Evolutionary conservation across 768 basidiomycete species (phyloP).

Genomic region (Auriscalpium microsporum): DNA sequence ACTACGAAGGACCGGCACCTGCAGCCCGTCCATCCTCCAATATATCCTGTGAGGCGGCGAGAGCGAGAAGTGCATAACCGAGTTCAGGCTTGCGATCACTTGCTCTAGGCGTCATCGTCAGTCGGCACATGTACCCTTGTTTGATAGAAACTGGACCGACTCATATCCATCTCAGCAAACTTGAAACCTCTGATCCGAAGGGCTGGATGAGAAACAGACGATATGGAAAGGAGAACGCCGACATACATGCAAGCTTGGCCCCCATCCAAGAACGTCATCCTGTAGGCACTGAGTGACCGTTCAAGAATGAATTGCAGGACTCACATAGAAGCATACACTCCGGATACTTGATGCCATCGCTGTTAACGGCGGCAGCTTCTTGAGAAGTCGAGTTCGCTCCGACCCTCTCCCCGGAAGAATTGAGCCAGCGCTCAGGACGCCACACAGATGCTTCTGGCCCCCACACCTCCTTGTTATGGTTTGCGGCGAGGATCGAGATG

Average conservation of each 20-base stretch:
- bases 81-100: constrained; percentile 27
- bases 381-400: neutral
- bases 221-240: neutral
- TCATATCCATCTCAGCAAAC: constrained; percentile 2
- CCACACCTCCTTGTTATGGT: constrained; percentile 27
- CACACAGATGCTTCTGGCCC: constrained; percentile 33
- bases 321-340: constrained; percentile 26
- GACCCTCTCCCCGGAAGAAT: constrained; percentile 8
- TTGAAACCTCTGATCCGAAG: constrained; percentile 1
- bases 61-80: constrained; percentile 28
- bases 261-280: constrained; percentile 2
- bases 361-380: constrained; percentile 4
- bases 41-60: constrained; percentile 29
- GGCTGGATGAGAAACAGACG: neutral
- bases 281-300: neutral
- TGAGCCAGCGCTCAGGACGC: constrained; percentile 37
- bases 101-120: constrained; percentile 23
- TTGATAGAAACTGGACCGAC: constrained; percentile 13
- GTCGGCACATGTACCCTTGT: neutral
- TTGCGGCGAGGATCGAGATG: constrained; percentile 21
- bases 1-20: constrained; percentile 29
- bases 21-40: constrained; percentile 28
- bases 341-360: constrained; percentile 25
- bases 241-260: constrained; percentile 2
- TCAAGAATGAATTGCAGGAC: neutral